Evolutionary conservation across 164 flowering plant genomes (phyloP).

Genomic region (Buxus sempervirens): DNA sequence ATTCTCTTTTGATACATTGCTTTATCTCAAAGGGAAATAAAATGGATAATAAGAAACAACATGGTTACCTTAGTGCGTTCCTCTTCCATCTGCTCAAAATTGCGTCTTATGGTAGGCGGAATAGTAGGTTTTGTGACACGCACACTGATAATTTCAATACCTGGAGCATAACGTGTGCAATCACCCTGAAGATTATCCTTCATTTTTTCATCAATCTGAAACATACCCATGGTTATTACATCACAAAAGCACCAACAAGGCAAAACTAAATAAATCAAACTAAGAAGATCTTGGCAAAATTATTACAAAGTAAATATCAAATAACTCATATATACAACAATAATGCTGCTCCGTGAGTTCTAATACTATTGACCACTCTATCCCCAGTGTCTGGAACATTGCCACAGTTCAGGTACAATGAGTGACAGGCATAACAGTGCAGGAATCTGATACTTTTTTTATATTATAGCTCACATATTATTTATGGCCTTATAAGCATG

Average conservation of each 20-base stretch:
- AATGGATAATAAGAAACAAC: neutral
- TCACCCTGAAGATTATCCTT: constrained; percentile 93
- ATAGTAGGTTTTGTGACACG: constrained; percentile 92
- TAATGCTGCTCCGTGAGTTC: no score
- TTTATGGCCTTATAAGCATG: neutral
- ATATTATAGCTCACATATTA: neutral
- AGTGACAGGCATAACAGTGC: neutral
- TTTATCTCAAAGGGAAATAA: neutral
- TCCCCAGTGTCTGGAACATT: no score
- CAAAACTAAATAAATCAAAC: neutral
- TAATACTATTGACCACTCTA: no score
- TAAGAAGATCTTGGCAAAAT: no score
- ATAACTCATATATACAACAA: no score
- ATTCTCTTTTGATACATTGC: neutral
- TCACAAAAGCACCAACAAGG: neutral
- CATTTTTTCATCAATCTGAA: constrained; percentile 95
- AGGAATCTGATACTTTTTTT: neutral
- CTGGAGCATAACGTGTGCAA: constrained; percentile 95
- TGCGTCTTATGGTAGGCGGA: constrained; percentile 68
- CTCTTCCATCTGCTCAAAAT: constrained; percentile 94
- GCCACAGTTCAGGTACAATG: no score
- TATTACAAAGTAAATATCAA: no score
- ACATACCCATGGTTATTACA: neutral
- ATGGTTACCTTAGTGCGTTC: constrained; percentile 79
- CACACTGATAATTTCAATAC: constrained; percentile 83